Percentiles rank a stretch among this genome's conserved stretches.
These are phyloP conservation scores for Serendipita sp. DNA, from an alignment of 768 basidiomycete species.

Conservation along the genomic window DNA sequence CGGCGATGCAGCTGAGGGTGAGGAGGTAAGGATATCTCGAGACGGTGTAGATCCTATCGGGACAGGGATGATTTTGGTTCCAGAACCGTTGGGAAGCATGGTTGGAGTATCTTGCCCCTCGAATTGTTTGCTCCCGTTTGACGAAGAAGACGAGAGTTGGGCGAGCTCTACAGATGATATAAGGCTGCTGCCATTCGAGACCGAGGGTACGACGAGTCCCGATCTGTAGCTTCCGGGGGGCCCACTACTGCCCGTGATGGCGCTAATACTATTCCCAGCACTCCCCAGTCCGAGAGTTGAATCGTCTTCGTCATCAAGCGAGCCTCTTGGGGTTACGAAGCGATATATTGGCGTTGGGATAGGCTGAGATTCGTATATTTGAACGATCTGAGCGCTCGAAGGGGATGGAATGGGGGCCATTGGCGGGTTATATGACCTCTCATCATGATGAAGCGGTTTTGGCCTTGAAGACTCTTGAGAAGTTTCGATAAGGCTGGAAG, in stretches of 20 bases:
- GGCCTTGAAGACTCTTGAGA: slow-evolving; percentile 31
- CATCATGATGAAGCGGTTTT: slow-evolving; percentile 45
- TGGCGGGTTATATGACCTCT: slow-evolving; percentile 25
- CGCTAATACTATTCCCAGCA: neutral
- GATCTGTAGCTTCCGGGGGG: neutral
- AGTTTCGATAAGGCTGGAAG: slow-evolving; percentile 54
- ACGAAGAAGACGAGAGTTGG: neutral
- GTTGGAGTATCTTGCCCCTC: neutral
- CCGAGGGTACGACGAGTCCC: neutral
- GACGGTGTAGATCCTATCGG: too few relatives aligned
- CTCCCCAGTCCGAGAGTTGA: slow-evolving; percentile 7
- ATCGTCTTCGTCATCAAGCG: slow-evolving; percentile 14
- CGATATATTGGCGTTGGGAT: slow-evolving; percentile 34
- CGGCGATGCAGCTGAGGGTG: neutral
- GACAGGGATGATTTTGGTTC: neutral
- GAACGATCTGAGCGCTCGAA: slow-evolving; percentile 25
- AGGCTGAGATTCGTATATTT: slow-evolving; percentile 73
- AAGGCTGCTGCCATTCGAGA: neutral
- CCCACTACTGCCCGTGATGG: neutral
- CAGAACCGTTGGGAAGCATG: neutral
- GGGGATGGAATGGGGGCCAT: neutral
- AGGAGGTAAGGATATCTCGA: too few relatives aligned
- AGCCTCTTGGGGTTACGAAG: slow-evolving; percentile 19
- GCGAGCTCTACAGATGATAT: neutral
- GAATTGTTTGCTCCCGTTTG: neutral